Percentiles rank a stretch among this genome's conserved stretches.
phyloP scores from a whole-genome alignment of 148 eudicot species.

The Chenopodium formosanum region DNA sequence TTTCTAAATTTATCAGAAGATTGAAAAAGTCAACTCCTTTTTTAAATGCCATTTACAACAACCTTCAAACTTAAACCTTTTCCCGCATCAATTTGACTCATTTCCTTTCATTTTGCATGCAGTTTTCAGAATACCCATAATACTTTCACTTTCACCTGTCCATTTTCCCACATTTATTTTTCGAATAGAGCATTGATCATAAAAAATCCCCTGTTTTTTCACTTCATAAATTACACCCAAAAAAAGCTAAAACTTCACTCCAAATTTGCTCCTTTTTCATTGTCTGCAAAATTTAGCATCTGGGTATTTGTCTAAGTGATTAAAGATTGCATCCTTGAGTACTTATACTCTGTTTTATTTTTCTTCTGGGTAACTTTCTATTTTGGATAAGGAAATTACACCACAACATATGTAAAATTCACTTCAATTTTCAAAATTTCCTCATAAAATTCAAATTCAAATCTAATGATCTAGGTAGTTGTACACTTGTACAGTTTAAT shows the following conservation, averaged over 20 bases:
- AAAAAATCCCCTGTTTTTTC: background rate
- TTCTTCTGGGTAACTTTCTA: no score
- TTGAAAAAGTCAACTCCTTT: slow-evolving; percentile 6
- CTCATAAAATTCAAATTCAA: background rate
- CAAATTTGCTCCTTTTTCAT: background rate
- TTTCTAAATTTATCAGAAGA: no score
- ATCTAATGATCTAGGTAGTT: background rate
- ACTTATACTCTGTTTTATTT: background rate
- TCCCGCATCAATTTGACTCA: background rate
- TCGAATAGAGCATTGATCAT: background rate
- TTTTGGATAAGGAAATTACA: background rate
- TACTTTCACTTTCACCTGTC: background rate
- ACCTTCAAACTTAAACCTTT: background rate
- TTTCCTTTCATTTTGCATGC: slow-evolving; percentile 16
- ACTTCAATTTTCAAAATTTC: background rate
- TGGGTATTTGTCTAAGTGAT: background rate
- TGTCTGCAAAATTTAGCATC: background rate
- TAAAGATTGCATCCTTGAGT: background rate
- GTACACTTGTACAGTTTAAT: background rate
- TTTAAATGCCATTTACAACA: slow-evolving; percentile 6
- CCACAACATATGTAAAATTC: background rate
- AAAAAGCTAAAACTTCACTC: background rate
- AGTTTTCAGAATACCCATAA: background rate
- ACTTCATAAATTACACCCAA: background rate
- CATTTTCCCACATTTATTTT: background rate